phyloP scores from a whole-genome alignment of 2,329 filamentous ascomycete genomes.

The Exserohilum turcica region DNA sequence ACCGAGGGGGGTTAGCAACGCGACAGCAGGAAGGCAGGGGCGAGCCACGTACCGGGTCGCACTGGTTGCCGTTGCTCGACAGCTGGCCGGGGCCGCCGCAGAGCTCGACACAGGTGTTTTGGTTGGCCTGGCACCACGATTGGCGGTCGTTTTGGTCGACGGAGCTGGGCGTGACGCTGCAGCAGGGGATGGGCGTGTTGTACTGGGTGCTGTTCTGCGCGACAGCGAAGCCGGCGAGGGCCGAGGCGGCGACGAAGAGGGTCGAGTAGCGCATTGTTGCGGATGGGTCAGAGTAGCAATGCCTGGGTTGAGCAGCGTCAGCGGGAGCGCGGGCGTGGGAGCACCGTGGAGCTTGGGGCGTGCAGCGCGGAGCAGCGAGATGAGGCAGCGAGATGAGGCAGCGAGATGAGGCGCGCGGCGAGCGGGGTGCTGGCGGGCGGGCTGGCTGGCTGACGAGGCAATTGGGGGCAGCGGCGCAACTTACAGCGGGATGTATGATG shows the following conservation, averaged over 20 bases:
- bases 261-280: slow-evolving; percentile 55
- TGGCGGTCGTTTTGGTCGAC: slow-evolving; percentile 47
- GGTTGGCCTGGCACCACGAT: slow-evolving; percentile 64
- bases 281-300: slow-evolving; percentile 44
- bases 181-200: slow-evolving; percentile 43
- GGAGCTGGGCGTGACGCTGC: slow-evolving; percentile 50
- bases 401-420: not conserved
- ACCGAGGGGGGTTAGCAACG: slow-evolving; percentile 30
- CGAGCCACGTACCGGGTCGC: slow-evolving; percentile 59
- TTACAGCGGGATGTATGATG: slow-evolving; percentile 25
- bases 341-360: slow-evolving; percentile 10
- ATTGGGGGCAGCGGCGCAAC: slow-evolving; percentile 12
- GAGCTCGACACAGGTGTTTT: slow-evolving; percentile 64
- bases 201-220: slow-evolving; percentile 50
- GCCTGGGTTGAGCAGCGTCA: slow-evolving; percentile 37
- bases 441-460: too few species aligned
- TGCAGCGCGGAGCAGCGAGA: too few species aligned
- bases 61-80: slow-evolving; percentile 57
- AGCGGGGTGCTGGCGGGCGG: too few species aligned
- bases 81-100: slow-evolving; percentile 56
- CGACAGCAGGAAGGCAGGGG: too few species aligned
- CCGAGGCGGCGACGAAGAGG: slow-evolving; percentile 53
- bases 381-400: slow-evolving; percentile 8
- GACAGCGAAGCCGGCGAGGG: slow-evolving; percentile 53
- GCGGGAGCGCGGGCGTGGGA: slow-evolving; percentile 25